Evolutionary conservation across 2,329 filamentous ascomycete genomes (phyloP).

Genomic region (Curvularia sp.): DNA sequence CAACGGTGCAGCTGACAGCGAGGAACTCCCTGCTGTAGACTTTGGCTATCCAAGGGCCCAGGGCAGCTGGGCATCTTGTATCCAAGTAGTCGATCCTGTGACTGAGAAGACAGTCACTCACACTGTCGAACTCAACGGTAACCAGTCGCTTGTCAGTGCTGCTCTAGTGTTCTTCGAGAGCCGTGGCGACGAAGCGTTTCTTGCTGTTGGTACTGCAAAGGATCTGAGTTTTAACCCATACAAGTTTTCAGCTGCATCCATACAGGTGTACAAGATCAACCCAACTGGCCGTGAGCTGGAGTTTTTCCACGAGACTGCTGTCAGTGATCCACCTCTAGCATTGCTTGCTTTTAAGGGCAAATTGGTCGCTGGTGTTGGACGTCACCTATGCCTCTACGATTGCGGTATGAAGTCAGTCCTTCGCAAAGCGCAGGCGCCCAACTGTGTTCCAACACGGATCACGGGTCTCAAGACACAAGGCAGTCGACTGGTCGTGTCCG

Average conservation of each 20-base stretch:
- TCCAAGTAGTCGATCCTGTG: constrained; percentile 87
- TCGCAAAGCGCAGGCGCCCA: constrained; percentile 80
- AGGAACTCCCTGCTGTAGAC: constrained; percentile 75
- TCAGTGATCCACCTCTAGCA: constrained; percentile 89
- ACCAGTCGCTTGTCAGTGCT: constrained; percentile 89
- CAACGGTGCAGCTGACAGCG: constrained; percentile 37
- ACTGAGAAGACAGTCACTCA: constrained; percentile 73
- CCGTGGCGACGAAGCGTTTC: constrained; percentile 81
- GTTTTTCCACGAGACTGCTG: constrained; percentile 94
- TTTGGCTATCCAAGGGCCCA: constrained; percentile 87
- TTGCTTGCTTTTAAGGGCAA: constrained; percentile 92
- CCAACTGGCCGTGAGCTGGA: constrained; percentile 88
- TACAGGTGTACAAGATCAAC: constrained; percentile 90
- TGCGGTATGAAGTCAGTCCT: constrained; percentile 91
- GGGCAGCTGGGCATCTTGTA: constrained; percentile 94
- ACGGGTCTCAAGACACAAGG: constrained; percentile 89
- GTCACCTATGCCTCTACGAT: constrained; percentile 85
- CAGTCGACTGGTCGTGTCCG: constrained; percentile 87
- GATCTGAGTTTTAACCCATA: constrained; percentile 83
- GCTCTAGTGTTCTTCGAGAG: constrained; percentile 85
- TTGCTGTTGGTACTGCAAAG: constrained; percentile 94
- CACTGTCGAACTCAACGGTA: constrained; percentile 82
- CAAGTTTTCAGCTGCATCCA: constrained; percentile 75
- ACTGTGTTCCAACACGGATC: constrained; percentile 82
- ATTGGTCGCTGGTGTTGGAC: constrained; percentile 83